Conservation (phyloP, 257 asterid genomes). For the Solanum bulbocastanum region DNA sequence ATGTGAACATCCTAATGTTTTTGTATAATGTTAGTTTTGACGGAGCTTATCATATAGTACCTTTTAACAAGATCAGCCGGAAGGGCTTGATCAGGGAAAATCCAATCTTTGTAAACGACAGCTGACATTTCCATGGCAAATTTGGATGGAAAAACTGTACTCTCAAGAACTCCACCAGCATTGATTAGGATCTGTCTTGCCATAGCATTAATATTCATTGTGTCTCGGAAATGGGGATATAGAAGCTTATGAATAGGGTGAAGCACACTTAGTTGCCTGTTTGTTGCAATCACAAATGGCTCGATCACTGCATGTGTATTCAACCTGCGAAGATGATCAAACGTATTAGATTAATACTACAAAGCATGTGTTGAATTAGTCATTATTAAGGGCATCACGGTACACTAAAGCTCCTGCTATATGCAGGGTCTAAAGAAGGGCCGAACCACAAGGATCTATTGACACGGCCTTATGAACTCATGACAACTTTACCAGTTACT, state of each 20-base stretch:
- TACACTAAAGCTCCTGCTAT: no score
- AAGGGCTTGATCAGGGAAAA: constrained; percentile 14
- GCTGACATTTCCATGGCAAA: not conserved
- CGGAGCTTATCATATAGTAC: not conserved
- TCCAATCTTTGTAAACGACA: constrained; percentile 14
- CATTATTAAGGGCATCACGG: no score
- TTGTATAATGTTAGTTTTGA: not conserved
- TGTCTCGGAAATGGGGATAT: constrained; percentile 24
- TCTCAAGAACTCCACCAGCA: not conserved
- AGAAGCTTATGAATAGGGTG: constrained; percentile 26
- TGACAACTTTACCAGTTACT: not conserved
- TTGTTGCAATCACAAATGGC: constrained; percentile 7
- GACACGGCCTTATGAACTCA: not conserved
- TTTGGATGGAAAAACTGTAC: not conserved
- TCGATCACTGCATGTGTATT: not conserved
- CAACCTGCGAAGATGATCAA: constrained; percentile 5
- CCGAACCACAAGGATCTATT: not conserved
- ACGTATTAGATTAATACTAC: not conserved
- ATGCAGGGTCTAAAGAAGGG: not conserved
- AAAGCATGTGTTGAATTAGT: no score
- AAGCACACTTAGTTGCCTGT: constrained; percentile 16
- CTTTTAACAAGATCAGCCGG: constrained; percentile 12
- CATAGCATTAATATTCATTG: constrained; percentile 22
- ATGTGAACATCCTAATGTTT: not conserved
- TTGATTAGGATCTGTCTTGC: constrained; percentile 14